Evolutionary conservation across 768 basidiomycete genomes (phyloP), one percentile per base, ranked within the genome.

Genomic region (Strobilomyces echinocephalus): DNA sequence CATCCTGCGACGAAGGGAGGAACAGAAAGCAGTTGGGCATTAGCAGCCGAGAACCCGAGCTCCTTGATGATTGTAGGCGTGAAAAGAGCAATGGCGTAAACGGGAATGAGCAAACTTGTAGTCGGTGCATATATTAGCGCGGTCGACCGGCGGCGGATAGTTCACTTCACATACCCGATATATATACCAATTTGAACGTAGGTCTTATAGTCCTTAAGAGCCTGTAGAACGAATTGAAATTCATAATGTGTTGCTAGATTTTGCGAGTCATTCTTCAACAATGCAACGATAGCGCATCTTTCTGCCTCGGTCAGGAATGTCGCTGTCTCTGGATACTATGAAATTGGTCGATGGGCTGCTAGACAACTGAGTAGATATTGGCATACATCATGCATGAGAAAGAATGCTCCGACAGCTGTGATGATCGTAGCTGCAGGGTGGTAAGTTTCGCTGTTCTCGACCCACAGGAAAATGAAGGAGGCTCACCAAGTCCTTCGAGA

Each of bases 261-360:
- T 56, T 74, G 74, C 2, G 69, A 62, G 47, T 81, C 79, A 46
- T 74, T 71, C 55, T 73, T 74, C 49, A 81, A 62, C 16, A 50
- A 36, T n/a, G 2, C 40, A 12, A 74, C 53, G 7, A 81, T 65
- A 45, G 66, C 59, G 40, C 49, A 58, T 44, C 73, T 74, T 58
- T 84, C 82, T 2, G 58, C 51, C 9, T 73, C 69, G 11, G 73
- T 76, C 52, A 84, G 65, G 69, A 83, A 85, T 21, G 67, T 72
- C 11, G 82, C 82, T 1, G 82, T 84, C 57, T 78, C 76, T 24
- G 82, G 81, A 63, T 79, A 83, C 78, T 80, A 54, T 80, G 53
- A 2, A 21, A 44, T 16, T 1, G 24, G 16, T 26, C 7, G 7
- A 36, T 61, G 8, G 52, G 50, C 15, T 45, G 28, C 39, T 43